Conservation (phyloP, 768 basidiomycete genomes). For the Tubosaeta sp. region DNA sequence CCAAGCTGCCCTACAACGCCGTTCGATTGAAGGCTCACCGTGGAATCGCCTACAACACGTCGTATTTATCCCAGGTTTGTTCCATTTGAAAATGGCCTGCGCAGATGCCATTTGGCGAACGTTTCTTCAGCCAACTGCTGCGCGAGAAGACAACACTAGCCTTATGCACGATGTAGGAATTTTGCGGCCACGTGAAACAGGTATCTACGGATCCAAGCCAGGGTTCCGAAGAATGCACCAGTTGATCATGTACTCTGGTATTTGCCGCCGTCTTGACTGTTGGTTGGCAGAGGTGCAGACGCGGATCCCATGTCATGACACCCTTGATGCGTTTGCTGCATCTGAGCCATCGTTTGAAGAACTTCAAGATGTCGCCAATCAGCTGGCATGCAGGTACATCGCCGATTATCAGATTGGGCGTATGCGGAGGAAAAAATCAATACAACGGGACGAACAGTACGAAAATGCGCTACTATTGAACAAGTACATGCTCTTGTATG, state of each 20-base stretch:
- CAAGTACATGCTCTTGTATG: constrained; percentile 37
- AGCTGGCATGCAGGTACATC: constrained; percentile 10
- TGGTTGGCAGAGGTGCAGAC: constrained; percentile 18
- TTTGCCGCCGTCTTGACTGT: constrained; percentile 23
- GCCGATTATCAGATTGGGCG: too few relatives aligned
- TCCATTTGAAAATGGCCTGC: constrained; percentile 21
- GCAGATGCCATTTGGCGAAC: constrained; percentile 20
- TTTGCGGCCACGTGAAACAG: constrained; percentile 12
- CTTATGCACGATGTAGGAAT: constrained; percentile 19
- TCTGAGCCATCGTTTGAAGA: constrained; percentile 19
- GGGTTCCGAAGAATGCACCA: constrained; percentile 37
- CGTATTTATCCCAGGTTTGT: constrained; percentile 26
- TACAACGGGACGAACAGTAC: constrained; percentile 31
- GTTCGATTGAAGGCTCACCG: constrained; percentile 3
- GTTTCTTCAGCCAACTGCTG: constrained; percentile 7
- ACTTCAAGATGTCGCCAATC: constrained; percentile 22
- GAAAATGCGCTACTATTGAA: constrained; percentile 33
- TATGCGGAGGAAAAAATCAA: too few relatives aligned
- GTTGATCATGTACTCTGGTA: constrained; percentile 29
- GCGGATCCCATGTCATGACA: constrained; percentile 24
- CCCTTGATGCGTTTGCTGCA: constrained; percentile 14
- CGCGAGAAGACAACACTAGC: constrained; percentile 7
- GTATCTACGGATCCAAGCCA: constrained; percentile 20
- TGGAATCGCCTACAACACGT: constrained; percentile 30
- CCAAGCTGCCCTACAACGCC: neutral